Evolutionary conservation across 2,329 filamentous ascomycete species (phyloP), one percentile per base, ranked within the genome.

Genomic region (Diaporthe capsici): DNA sequence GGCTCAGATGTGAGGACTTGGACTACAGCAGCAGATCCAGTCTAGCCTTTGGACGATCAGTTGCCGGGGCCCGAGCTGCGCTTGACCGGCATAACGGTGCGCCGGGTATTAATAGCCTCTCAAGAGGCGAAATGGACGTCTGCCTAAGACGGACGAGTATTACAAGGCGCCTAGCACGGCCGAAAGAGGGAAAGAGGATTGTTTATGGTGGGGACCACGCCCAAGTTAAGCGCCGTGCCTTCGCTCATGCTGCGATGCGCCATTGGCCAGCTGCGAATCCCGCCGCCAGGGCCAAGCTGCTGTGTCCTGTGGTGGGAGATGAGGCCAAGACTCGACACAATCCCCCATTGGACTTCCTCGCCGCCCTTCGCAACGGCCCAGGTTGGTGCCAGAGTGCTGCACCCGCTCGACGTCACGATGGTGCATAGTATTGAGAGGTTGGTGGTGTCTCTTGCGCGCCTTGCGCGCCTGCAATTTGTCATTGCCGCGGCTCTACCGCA

Each of bases 201-300:
- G 34, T 8, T 25, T 20, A 8, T 44, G n/a, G 47, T 44, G 68
- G 51, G 58, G 25, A 42, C 49, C 47, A 60, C 22, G n/a, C n/a
- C 37, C 22, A 61, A 37, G 34, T 73, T 73, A 65, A 73, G 58
- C 58, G 58, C 58, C 71, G 15, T 44, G 39, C 53, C n/a, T 65
- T 65, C 20, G 65, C 10, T 3, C 31, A 58, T 25, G 61, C 51
- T 55, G 71, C 70, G 67, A 57, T 74, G 53, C 60, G 57, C 75
- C n/a, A 76, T 76, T 75, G 68, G 75, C 51, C 61, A 28, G 28
- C n/a, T 37, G 53, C 39, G 51, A 49, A 39, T 61, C 22, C 67
- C 17, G 70, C 70, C 31, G 61, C 34, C 71, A 76, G 74, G 71
- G 71, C 47, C 49, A 51, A 70, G 42, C 61, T 71, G 37, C 42